Evolutionary conservation across 306 rosid genomes (phyloP), one percentile per base, ranked within the genome.

Genomic region (Corylus avellana): DNA sequence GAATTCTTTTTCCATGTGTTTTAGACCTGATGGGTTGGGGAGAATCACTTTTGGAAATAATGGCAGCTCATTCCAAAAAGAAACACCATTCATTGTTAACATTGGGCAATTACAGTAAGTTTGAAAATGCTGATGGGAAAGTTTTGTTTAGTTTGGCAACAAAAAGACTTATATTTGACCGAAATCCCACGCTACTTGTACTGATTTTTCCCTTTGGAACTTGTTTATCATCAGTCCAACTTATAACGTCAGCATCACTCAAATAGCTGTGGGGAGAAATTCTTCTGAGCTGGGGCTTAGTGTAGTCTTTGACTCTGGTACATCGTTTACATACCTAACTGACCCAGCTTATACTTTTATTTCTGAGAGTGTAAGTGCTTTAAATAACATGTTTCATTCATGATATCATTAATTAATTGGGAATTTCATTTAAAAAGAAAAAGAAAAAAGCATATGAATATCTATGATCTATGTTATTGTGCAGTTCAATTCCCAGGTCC

Each of bases 1-100:
- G 48, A 82, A 94, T 87, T 91, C 97, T 3, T 94, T 96, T 82
- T 93, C 98, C 64, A 90, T 96, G 98, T 93, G 98, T 85, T 96
- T 93, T 74, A 92, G 93, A 69, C 1, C 7, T 61, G 87, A 91
- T 78, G 94, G 92, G 54, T 0, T 16, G 32, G 99, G 99, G 77
- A 90, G 98, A 86, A 93, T 96, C 81, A 83, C 85, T 12, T 96
- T 96, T 82, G 99, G 99, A 59, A 94, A 91, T 79, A 85, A 77
- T 80, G 91, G 92, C 71, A 89, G 87, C 80, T 53, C 77, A 22
- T 81, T 47, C 82, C 94, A 91, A 83, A 79, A 84, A 70, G 85
- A 93, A 85, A 96, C 99, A 18, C 93, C 94, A 77, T 85, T 96
- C 83, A 89, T 86, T 81, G 11, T 75, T 48, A 51, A 22, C 25